Base-by-base conservation (phyloP, 768 basidiomycete species). In the Scleroderma citrinum region DNA sequence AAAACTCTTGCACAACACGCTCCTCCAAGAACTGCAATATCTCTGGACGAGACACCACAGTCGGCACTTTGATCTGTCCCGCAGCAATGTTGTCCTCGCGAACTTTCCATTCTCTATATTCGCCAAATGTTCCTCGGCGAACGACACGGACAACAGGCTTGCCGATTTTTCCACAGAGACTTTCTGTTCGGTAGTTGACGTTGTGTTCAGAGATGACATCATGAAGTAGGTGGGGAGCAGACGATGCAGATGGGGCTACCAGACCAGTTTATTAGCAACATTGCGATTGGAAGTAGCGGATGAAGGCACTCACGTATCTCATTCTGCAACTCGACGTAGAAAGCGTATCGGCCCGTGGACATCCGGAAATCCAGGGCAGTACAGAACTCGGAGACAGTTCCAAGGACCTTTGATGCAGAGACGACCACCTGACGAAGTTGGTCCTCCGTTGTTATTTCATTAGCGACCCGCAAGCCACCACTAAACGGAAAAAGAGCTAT, bases 61-160 rank as follows among this genome's bases (percentile, higher is more conserved):
- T 14, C 0, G 57, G 61, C 6, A 61, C 53, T 44, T 63, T 63
- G 38, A 56, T 45, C 30, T 63, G 57, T 1, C 55, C 57, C 8
- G 57, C 48, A 21, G 48, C 53, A 40, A 48, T 41, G 20, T 58
- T 53, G 12, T 54, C 57, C 37, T 20, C 42, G 0, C 45, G 42
- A 16, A 56, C 34, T 46, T 58, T 58, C 61, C 59, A 60, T 24
- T 54, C 52, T 6, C 59, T 52, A 26, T 52, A 61, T 24, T 58
- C 56, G 11, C 51, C 17, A 47, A 56, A 61, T 10, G 57, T 58
- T 23, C 60, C 60, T 19, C 19, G 56, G 5, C 47, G 36, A 13
- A 64, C 55, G 0, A 59, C 48, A 11, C 54, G 49, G 23, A 61
- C 52, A 26, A 40, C 47, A 0, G 59, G 61, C 0, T 16, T 43